Evolutionary conservation across 2,329 filamentous ascomycete species (phyloP), one percentile per base, ranked within the genome.

Genomic region (Cytospora piceicola): DNA sequence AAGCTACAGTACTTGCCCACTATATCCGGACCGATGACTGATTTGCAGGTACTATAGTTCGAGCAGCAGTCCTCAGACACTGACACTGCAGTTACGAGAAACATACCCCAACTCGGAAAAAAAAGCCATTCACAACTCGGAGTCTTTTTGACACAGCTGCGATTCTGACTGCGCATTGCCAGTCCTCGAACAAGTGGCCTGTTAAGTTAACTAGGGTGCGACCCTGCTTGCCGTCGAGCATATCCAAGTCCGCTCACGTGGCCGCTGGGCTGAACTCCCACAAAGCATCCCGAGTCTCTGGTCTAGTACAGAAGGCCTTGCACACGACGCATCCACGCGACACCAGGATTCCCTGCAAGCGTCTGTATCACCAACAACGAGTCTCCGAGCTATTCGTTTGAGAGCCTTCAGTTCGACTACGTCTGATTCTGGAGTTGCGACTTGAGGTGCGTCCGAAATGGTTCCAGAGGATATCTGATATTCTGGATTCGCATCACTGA

Each of bases 341-440:
- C 57, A 61, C 66, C 60, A 56, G 66, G 66, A 66, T 66, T 68
- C 66, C 66, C 66, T 68, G 66, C 59, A 56, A 56, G 36, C 59
- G 42, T 36, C 54, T 58, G 63, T 60, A 60, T 58, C 32, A 63
- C 56, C 49, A 17, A 57, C 53, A 53, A 62, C 52, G 46, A 54
- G 29, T 27, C 22, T 30, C 63, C 30, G 53, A 49, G 20, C 39
- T 15, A 36, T 46, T 15, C 7, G 34, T 22, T n/a, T 36, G 39
- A 42, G 24, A 36, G 17, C 39, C 56, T 55, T 9, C 30, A 39
- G 51, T 20, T 11, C 24, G 27, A 54, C 27, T 49, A 20, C n/a
- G 24, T 22, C 46, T 49, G n/a, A 12, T 24, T 49, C n/a, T 49
- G 46, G 46, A 49, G 24, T 24, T 11, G n/a, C 9, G n/a, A 12